A percentile compares a stretch with the other conserved stretches of the same genome.
phyloP scores from a whole-genome alignment of 1,139 yeast species.

The Debaryomyces subglobosus region DNA sequence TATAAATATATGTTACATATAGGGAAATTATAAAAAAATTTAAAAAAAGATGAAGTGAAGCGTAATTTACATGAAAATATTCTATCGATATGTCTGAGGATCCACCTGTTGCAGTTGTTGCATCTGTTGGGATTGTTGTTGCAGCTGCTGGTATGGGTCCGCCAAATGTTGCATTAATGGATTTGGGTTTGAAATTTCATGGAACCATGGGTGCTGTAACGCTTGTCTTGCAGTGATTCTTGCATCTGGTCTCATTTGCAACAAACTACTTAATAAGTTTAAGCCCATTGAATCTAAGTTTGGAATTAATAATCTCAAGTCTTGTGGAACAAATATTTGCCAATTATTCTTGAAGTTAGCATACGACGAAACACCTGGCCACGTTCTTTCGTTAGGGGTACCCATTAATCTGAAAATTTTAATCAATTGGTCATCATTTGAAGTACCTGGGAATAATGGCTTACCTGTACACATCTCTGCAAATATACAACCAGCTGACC shows the following conservation, averaged over 20 bases:
- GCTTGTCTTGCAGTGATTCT: conserved; percentile 92
- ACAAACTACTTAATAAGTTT: conserved; percentile 72
- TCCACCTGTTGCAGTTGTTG: conserved; percentile 18
- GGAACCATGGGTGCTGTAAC: conserved; percentile 94
- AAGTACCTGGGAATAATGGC: conserved; percentile 94
- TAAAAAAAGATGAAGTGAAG: conserved; percentile 1
- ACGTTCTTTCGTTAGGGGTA: conserved; percentile 90
- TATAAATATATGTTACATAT: conserved; percentile 3
- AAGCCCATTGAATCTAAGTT: conserved; percentile 79
- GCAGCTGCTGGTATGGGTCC: conserved; percentile 44
- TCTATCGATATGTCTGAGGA: conserved; percentile 13
- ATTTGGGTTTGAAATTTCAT: conserved; percentile 61
- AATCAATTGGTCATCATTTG: conserved; percentile 91
- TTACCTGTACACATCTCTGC: conserved; percentile 99
- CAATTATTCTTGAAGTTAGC: conserved; percentile 86
- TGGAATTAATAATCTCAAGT: conserved; percentile 76
- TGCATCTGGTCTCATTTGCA: conserved; percentile 91
- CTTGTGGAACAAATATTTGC: conserved; percentile 81
- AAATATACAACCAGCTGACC: conserved; percentile 98
- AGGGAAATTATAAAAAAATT: not conserved
- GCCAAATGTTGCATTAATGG: conserved; percentile 38
- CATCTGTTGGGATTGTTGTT: conserved; percentile 28
- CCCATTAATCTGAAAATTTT: conserved; percentile 93
- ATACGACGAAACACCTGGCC: conserved; percentile 90
- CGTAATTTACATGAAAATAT: conserved; percentile 7